Evolutionary conservation across 2,329 filamentous ascomycete genomes (phyloP).

Genomic region (Fusarium incarnatum): DNA sequence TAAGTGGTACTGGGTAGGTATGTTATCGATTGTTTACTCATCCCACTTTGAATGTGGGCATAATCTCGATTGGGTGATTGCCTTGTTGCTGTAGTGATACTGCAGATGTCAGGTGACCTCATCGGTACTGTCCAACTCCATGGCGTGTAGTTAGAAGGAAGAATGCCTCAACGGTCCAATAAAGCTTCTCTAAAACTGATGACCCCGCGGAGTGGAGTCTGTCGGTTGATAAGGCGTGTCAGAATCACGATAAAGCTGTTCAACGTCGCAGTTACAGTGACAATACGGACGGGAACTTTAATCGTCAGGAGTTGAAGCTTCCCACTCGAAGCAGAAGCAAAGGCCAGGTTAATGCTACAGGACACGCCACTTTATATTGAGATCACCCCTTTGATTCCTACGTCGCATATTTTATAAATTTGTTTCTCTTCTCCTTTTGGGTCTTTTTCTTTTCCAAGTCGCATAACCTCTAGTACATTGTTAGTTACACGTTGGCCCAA

Average conservation of each 20-base stretch:
- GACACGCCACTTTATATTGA: conserved; percentile 39
- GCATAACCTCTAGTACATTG: neutral
- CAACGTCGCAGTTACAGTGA: conserved; percentile 19
- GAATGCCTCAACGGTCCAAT: conserved; percentile 25
- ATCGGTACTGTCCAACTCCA: conserved; percentile 3
- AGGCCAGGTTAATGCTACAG: conserved; percentile 22
- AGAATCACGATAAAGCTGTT: conserved; percentile 42
- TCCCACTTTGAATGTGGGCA: conserved; percentile 27
- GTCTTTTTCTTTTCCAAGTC: too few relatives aligned
- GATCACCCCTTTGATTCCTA: conserved; percentile 21
- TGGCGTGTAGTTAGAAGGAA: conserved; percentile 22
- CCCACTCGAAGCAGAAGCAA: conserved; percentile 34
- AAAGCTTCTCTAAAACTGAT: conserved; percentile 19
- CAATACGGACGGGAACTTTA: conserved; percentile 6
- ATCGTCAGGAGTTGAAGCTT: conserved; percentile 31
- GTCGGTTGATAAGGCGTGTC: conserved; percentile 29
- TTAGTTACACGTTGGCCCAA: neutral
- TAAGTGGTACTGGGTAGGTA: conserved; percentile 21
- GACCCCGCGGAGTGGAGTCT: conserved; percentile 41
- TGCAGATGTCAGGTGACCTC: conserved; percentile 37
- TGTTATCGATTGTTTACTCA: conserved; percentile 44
- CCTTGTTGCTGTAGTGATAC: conserved; percentile 20
- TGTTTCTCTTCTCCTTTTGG: neutral
- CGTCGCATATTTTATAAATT: conserved; percentile 10
- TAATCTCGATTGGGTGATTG: neutral